Evolutionary conservation across 768 basidiomycete genomes (phyloP), one percentile per base, ranked within the genome.

Genomic region (Kwoniella dejecticola): DNA sequence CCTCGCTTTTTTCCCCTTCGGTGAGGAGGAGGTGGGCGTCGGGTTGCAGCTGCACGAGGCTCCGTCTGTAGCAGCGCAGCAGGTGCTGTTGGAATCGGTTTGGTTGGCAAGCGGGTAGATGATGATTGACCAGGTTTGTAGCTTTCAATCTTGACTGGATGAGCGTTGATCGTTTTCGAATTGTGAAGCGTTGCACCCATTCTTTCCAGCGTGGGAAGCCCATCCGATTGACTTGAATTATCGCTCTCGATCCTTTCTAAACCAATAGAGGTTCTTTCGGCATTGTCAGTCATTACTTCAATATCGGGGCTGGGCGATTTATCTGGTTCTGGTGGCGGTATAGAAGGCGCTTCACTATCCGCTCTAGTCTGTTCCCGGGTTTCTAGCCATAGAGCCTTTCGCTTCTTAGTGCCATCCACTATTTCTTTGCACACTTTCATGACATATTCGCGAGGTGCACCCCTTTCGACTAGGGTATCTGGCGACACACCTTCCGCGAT

Each of bases 401-500:
- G 52, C 13, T 60, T 58, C 29, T 60, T 55, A 21, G 54, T 64
- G 1, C 60, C 62, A 13, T 70, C 57, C 1, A 75, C 68, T 21
- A 75, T 71, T 36, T 72, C 70, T 52, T 70, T 50, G 41, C 73
- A 75, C 0, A 71, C 69, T 6, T 64, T 64, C 23, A 57, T 70
- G 38, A 75, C 73, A 48, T 68, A 67, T 62, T 68, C 53, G 21
- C 63, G 41, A 4, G 64, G 58, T 4, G 69, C 73, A 24, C 73
- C 73, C 6, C 67, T 52, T 23, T 59, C 24, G 10, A 75, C 52
- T 1, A 75, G 52, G 2, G 58, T 56, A 1, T 69, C 70, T 3
- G 73, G 70, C 0, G 62, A 62, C 47, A 70, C 60, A 3, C 73
- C 73, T 29, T 75, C 60, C 12, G 52, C 53, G 5, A 75, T 60